Evolutionary conservation across 2,329 filamentous ascomycete genomes (phyloP).

Genomic region (Aspergillus arachidicola): DNA sequence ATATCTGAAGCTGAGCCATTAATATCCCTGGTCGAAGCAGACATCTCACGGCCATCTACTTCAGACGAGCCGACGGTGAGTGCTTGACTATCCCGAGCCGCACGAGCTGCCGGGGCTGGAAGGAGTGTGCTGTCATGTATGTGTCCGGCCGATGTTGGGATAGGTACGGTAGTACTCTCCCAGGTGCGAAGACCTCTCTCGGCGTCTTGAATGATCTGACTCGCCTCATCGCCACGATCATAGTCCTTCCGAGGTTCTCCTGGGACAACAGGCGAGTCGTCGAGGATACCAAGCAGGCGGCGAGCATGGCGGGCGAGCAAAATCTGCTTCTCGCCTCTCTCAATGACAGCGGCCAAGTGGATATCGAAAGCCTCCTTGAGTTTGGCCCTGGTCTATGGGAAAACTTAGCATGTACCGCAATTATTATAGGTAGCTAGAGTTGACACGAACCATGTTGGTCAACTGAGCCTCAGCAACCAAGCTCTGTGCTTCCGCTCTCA

Average conservation of each 20-base stretch:
- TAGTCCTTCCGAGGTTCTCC: slow-evolving; percentile 77
- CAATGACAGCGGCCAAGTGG: slow-evolving; percentile 87
- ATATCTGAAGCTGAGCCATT: slow-evolving; percentile 8
- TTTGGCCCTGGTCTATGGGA: slow-evolving; percentile 80
- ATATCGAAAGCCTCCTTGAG: slow-evolving; percentile 91
- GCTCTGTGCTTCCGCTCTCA: slow-evolving; percentile 92
- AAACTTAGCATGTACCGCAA: neutral
- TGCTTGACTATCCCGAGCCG: slow-evolving; percentile 7
- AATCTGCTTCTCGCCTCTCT: slow-evolving; percentile 95
- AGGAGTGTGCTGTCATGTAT: slow-evolving; percentile 47
- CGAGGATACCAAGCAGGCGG: slow-evolving; percentile 79
- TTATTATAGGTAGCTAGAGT: neutral
- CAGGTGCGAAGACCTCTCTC: slow-evolving; percentile 85
- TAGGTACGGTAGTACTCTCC: slow-evolving; percentile 59
- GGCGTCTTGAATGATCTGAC: slow-evolving; percentile 87
- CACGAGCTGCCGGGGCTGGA: slow-evolving; percentile 25
- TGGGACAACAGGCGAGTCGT: slow-evolving; percentile 86
- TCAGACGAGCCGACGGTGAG: neutral
- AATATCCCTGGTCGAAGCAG: slow-evolving; percentile 7
- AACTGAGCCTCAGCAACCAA: slow-evolving; percentile 95
- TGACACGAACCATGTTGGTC: slow-evolving; percentile 77
- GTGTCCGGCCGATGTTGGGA: slow-evolving; percentile 52
- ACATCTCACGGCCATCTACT: neutral
- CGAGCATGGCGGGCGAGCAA: slow-evolving; percentile 90
- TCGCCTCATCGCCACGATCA: slow-evolving; percentile 65